Evolutionary conservation across 176 grass and related monocot genomes (phyloP).

Genomic region (Raddia guianensis): DNA sequence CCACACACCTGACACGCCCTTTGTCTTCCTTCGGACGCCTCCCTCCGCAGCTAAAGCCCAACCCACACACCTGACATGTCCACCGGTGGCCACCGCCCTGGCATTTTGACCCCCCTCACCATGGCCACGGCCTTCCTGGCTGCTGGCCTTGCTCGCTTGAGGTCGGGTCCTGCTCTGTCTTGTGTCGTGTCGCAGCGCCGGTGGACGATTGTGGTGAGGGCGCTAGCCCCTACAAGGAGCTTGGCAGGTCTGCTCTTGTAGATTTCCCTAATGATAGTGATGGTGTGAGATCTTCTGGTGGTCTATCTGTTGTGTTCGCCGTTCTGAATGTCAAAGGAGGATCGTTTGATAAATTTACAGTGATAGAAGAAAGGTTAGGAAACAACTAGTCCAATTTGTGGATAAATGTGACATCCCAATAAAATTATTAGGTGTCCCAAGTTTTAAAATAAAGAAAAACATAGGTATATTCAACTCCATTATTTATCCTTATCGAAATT

Average conservation of each 20-base stretch:
- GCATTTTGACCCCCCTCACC: not conserved
- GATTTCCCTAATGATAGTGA: not conserved
- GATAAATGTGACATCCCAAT: too few relatives aligned
- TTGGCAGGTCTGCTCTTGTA: conserved; percentile 30
- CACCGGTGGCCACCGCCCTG: not conserved
- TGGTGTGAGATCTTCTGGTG: not conserved
- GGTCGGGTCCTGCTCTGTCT: too few relatives aligned
- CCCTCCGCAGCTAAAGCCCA: not conserved
- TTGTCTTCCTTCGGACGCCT: not conserved
- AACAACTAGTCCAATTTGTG: not conserved
- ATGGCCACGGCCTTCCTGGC: conserved; percentile 37
- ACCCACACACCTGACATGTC: not conserved
- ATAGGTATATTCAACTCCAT: too few relatives aligned
- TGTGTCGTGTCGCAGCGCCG: too few relatives aligned
- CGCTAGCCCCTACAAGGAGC: conserved; percentile 44
- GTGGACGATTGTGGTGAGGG: conserved; percentile 43
- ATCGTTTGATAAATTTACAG: not conserved
- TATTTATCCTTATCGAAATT: too few relatives aligned
- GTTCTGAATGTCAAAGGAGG: not conserved
- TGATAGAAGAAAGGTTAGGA: not conserved
- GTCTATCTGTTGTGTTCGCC: not conserved
- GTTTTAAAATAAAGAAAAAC: too few relatives aligned
- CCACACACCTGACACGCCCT: too few relatives aligned
- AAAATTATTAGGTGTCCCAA: too few relatives aligned
- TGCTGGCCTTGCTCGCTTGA: too few relatives aligned